A percentile compares a stretch with the other conserved stretches of the same genome.
phyloP scores from a whole-genome alignment of 345 rosid species.

The Mallotus nudiflorus region DNA sequence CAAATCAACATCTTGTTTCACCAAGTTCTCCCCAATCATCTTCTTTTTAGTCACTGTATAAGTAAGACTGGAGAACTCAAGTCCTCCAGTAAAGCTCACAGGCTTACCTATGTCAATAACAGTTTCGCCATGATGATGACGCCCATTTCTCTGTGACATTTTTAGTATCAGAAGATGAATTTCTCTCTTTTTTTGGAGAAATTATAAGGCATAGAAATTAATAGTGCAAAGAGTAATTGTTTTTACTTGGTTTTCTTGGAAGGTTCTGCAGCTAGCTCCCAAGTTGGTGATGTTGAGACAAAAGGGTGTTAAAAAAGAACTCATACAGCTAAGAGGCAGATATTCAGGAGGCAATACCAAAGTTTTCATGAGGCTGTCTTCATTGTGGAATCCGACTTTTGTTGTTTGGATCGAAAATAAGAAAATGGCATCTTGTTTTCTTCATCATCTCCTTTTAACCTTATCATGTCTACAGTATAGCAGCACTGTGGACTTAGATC shows the following conservation, averaged over 20 bases:
- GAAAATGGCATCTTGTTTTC: slow-evolving; percentile 12
- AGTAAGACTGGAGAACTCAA: slow-evolving; percentile 50
- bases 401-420: slow-evolving; percentile 21
- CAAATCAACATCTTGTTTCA: slow-evolving; percentile 50
- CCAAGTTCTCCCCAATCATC: slow-evolving; percentile 47
- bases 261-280: background rate
- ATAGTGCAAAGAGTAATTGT: background rate
- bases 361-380: slow-evolving; percentile 25
- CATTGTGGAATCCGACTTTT: slow-evolving; percentile 35
- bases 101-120: slow-evolving; percentile 46
- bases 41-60: slow-evolving; percentile 49
- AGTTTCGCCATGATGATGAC: slow-evolving; percentile 24
- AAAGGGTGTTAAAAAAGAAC: slow-evolving; percentile 20
- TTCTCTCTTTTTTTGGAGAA: background rate
- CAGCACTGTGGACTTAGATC: no score
- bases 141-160: slow-evolving; percentile 34
- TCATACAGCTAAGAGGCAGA: slow-evolving; percentile 32
- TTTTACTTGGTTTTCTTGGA: background rate
- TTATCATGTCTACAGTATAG: background rate
- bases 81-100: slow-evolving; percentile 45
- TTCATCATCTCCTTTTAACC: slow-evolving; percentile 10
- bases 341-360: slow-evolving; percentile 34
- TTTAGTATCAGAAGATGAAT: background rate
- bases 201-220: slow-evolving; percentile 1
- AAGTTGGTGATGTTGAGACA: slow-evolving; percentile 8